phyloP scores from a whole-genome alignment of 2,329 filamentous ascomycete genomes.

The Xylariales sp. region DNA sequence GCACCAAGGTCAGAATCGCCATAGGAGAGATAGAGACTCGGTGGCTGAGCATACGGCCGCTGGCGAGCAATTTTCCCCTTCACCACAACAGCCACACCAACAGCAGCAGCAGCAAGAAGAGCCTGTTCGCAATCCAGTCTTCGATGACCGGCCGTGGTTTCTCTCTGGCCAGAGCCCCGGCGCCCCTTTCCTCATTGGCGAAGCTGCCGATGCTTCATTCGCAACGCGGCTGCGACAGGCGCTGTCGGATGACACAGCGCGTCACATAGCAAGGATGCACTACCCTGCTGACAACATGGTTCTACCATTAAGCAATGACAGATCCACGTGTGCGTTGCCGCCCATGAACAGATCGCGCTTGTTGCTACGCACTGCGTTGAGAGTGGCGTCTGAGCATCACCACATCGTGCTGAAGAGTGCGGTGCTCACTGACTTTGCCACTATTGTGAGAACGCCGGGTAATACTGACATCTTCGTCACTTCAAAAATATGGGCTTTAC shows the following conservation, averaged over 20 bases:
- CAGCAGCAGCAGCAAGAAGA: constrained; percentile 3
- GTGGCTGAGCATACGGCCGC: too few species aligned
- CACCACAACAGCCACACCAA: neutral
- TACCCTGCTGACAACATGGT: constrained; percentile 27
- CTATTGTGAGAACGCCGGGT: neutral
- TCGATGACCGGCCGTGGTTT: constrained; percentile 27
- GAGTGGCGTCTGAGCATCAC: constrained; percentile 33
- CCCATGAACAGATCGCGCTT: constrained; percentile 30
- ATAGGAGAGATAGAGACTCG: too few species aligned
- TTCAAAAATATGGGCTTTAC: constrained; percentile 35
- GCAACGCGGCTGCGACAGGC: constrained; percentile 31
- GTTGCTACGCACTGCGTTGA: constrained; percentile 34
- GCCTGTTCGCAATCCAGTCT: constrained; percentile 11
- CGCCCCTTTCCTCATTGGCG: constrained; percentile 29
- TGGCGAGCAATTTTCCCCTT: neutral
- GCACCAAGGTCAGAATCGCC: constrained; percentile 1
- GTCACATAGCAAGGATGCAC: constrained; percentile 28
- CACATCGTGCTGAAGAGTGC: constrained; percentile 35
- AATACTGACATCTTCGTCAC: neutral
- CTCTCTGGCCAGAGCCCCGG: constrained; percentile 26
- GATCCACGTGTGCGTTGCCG: constrained; percentile 31
- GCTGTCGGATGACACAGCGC: constrained; percentile 21
- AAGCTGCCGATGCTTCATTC: constrained; percentile 30
- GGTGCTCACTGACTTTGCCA: constrained; percentile 17
- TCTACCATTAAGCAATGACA: constrained; percentile 18